Evolutionary conservation across 2,329 filamentous ascomycete genomes (phyloP).

Genomic region (Cryphonectria nitschkei): DNA sequence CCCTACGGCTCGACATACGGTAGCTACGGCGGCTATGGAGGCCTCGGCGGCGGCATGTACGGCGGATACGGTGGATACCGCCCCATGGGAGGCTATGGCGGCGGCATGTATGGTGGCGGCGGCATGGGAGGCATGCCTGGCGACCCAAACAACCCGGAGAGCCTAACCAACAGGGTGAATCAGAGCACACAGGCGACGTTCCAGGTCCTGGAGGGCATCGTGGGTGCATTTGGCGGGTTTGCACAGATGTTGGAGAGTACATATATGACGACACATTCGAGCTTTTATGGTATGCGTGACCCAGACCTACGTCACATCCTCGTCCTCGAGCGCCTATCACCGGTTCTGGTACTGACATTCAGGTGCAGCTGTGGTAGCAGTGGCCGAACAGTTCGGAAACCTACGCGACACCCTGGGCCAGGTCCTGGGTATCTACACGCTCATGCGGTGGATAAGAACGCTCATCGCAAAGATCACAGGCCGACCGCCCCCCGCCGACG

Average conservation of each 20-base stretch:
- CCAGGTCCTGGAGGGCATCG: constrained; percentile 96
- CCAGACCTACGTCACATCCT: neutral
- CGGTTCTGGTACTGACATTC: constrained; percentile 25
- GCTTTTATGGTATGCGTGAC: constrained; percentile 81
- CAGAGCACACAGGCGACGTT: constrained; percentile 96
- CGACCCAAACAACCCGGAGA: constrained; percentile 86
- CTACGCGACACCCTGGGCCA: constrained; percentile 91
- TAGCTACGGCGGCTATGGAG: constrained; percentile 48
- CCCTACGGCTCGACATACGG: constrained; percentile 51
- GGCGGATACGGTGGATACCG: constrained; percentile 49
- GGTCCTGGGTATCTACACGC: constrained; percentile 90
- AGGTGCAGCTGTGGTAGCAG: constrained; percentile 86
- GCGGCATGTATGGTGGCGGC: constrained; percentile 48
- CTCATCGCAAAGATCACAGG: constrained; percentile 91
- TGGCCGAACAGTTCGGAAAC: constrained; percentile 95
- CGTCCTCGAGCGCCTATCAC: neutral
- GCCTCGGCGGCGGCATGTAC: constrained; percentile 43
- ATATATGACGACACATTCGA: constrained; percentile 99
- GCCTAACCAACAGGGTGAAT: constrained; percentile 91
- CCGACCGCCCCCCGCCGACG: constrained; percentile 84
- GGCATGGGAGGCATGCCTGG: constrained; percentile 47
- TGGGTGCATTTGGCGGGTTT: constrained; percentile 95
- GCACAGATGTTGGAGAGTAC: constrained; percentile 99
- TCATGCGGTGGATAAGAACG: constrained; percentile 93
- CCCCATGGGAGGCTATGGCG: constrained; percentile 38